phyloP scores from a whole-genome alignment of 2,329 filamentous ascomycete species.

The Shiraia bambusicola region DNA sequence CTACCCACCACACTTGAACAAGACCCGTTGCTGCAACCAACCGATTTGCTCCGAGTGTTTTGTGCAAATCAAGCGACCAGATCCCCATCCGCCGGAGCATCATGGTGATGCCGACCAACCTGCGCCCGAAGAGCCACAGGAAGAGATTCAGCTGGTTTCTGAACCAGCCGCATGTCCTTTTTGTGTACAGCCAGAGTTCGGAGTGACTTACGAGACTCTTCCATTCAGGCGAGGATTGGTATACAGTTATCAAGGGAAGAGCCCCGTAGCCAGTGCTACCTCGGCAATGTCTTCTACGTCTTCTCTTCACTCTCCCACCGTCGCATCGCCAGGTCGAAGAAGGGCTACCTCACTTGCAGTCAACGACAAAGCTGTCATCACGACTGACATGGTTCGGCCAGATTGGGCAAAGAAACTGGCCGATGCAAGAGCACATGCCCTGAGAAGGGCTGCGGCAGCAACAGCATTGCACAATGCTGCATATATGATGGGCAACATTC shows the following conservation, averaged over 20 bases:
- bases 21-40: slow-evolving; percentile 92
- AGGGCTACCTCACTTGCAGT: slow-evolving; percentile 74
- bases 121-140: slow-evolving; percentile 48
- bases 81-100: slow-evolving; percentile 86
- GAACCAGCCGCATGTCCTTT: slow-evolving; percentile 93
- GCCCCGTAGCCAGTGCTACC: slow-evolving; percentile 55
- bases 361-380: slow-evolving; percentile 81
- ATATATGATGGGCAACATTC: slow-evolving; percentile 73
- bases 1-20: slow-evolving; percentile 92
- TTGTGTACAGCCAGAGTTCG: slow-evolving; percentile 92
- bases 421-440: slow-evolving; percentile 78
- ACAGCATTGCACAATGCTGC: slow-evolving; percentile 94
- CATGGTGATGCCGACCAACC: slow-evolving; percentile 48
- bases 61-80: slow-evolving; percentile 93
- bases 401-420: slow-evolving; percentile 93
- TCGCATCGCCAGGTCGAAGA: slow-evolving; percentile 51
- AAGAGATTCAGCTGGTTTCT: slow-evolving; percentile 71
- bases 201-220: slow-evolving; percentile 90
- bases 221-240: slow-evolving; percentile 81
- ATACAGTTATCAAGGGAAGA: slow-evolving; percentile 60
- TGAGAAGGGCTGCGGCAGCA: slow-evolving; percentile 84
- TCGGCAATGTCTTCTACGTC: slow-evolving; percentile 86
- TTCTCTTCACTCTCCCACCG: slow-evolving; percentile 65
- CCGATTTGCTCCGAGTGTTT: slow-evolving; percentile 98
- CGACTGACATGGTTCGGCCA: slow-evolving; percentile 86